These are phyloP conservation scores for Ceratonia siliqua DNA, from an alignment of 306 rosid species.

Conservation along the genomic window DNA sequence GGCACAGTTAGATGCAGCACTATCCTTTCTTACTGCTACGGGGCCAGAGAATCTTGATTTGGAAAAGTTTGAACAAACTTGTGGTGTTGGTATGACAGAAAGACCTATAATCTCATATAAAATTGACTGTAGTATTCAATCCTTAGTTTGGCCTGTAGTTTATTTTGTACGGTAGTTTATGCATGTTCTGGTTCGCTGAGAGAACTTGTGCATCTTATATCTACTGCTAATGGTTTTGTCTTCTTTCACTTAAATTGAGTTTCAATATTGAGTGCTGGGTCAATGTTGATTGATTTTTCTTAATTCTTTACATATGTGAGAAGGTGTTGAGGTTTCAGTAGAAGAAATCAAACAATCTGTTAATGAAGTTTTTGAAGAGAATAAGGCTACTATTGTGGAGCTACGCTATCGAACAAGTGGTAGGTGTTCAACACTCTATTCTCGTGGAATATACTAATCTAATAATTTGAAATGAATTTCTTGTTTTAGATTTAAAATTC, in stretches of 20 bases:
- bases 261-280: background rate
- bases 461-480: background rate
- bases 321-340: constrained; percentile 83
- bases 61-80: constrained; percentile 75
- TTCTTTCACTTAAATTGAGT: constrained; percentile 21
- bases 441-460: constrained; percentile 10
- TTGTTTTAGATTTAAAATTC: background rate
- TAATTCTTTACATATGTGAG: constrained; percentile 17
- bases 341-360: constrained; percentile 70
- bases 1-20: constrained; percentile 86
- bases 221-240: constrained; percentile 10
- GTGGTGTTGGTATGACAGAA: constrained; percentile 82
- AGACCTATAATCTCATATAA: background rate
- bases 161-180: background rate
- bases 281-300: constrained; percentile 5
- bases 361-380: constrained; percentile 72
- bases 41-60: constrained; percentile 55
- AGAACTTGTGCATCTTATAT: background rate
- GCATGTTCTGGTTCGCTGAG: background rate
- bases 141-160: constrained; percentile 11
- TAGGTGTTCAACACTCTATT: constrained; percentile 29
- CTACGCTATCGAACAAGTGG: constrained; percentile 79
- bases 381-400: constrained; percentile 65
- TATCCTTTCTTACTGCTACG: constrained; percentile 54
- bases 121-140: background rate